Percentiles rank a stretch among this genome's conserved stretches.
Conservation (phyloP, 106 monocot genomes). For the Ottelia alismoides region DNA sequence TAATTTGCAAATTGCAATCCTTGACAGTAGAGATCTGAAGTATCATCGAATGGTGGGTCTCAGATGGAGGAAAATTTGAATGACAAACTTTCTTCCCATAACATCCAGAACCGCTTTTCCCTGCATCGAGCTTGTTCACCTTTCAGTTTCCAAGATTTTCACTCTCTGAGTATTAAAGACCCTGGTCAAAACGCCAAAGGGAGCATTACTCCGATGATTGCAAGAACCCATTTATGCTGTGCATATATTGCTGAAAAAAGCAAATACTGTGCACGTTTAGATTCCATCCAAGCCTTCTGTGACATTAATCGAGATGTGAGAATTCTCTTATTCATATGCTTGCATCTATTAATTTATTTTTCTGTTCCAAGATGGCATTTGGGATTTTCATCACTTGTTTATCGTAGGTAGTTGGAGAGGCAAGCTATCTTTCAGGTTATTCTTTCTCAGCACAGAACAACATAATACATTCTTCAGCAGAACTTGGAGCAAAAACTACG, state of each 20-base stretch:
- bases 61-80: slow-evolving; percentile 32
- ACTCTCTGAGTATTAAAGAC: slow-evolving; percentile 17
- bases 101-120: slow-evolving; percentile 43
- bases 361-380: no score
- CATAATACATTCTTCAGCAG: slow-evolving; percentile 75
- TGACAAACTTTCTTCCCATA: slow-evolving; percentile 22
- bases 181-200: neutral
- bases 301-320: slow-evolving; percentile 98
- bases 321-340: no score
- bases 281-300: slow-evolving; percentile 82
- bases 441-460: slow-evolving; percentile 94
- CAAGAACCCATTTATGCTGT: slow-evolving; percentile 80
- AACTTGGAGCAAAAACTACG: slow-evolving; percentile 90
- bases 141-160: slow-evolving; percentile 29
- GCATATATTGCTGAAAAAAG: slow-evolving; percentile 81
- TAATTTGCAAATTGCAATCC: neutral
- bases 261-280: slow-evolving; percentile 83
- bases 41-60: slow-evolving; percentile 23
- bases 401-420: slow-evolving; percentile 92
- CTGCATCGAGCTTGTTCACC: slow-evolving; percentile 43
- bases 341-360: no score
- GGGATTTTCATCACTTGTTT: no score
- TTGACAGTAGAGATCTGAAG: slow-evolving; percentile 54
- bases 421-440: slow-evolving; percentile 87
- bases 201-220: slow-evolving; percentile 9